Base-by-base conservation (phyloP, 768 basidiomycete species). In the Hypholoma sublateritium region DNA sequence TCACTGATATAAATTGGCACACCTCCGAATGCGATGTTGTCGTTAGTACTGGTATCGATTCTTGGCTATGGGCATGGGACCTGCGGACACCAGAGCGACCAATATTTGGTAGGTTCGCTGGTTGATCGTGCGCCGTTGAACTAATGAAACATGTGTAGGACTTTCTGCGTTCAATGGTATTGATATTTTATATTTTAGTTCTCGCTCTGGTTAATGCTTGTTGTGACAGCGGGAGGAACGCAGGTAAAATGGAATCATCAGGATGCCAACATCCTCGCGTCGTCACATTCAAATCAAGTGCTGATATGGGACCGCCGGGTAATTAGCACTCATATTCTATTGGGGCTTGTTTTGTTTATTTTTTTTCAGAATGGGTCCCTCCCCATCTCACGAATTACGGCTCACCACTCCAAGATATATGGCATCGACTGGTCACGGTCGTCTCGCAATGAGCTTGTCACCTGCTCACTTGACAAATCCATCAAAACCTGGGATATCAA, bases 1-100 rank as follows among this genome's bases (percentile, higher is more conserved):
- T 99, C 53, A 98, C 97, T 3, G 97, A 99, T 67, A 93, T 98
- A 67, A 98, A 99, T 67, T 99, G 96, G 96, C 92, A 94, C 65
- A 88, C 89, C 0, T 81, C 82, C 4, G 88, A 95, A 63, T 89
- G 90, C 4, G 86, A 97, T 56, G 77, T 86, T 12, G 90, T 98
- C 16, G 88, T 90, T 2, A 96, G 95, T 46, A 93, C 89, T 0
- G 89, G 92, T 0, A 89, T 99, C 50, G 97, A 99, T 67, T 88
- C 95, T 0, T 97, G 95, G 86, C 71, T 98, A 17, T 91, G 93
- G 87, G 86, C 87, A 13, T 99, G 96, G 95, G 97, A 98, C 70
- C 66, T 99, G 21, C 79, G 93, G 42, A 79, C 77, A 17, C 76
- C 82, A 2, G 75, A 86, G 11, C 88, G 86, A 59, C 89, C 93